A percentile compares a stretch with the other conserved stretches of the same genome.
These are phyloP conservation scores for Lachancea lanzarotensis DNA, from an alignment of 805 yeast genomes.

Conservation along the genomic window DNA sequence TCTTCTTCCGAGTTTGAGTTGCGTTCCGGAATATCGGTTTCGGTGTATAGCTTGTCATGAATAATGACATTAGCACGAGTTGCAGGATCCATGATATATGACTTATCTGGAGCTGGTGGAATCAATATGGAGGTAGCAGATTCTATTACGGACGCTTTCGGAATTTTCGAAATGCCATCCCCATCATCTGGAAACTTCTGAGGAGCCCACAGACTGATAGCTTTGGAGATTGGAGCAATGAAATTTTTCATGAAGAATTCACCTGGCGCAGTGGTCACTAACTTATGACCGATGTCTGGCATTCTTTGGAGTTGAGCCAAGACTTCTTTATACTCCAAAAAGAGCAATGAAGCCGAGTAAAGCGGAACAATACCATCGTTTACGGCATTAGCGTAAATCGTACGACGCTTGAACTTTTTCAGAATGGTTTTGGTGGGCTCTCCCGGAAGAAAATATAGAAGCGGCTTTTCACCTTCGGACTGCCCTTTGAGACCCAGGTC, in stretches of 20 bases:
- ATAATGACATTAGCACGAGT: constrained; percentile 52
- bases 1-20: constrained; percentile 10
- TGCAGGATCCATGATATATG: constrained; percentile 57
- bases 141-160: constrained; percentile 61
- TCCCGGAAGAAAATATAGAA: constrained; percentile 55
- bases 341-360: constrained; percentile 62
- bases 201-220: constrained; percentile 40
- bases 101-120: constrained; percentile 63
- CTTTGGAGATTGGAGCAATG: constrained; percentile 40
- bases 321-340: constrained; percentile 56
- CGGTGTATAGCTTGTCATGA: constrained; percentile 61
- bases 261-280: constrained; percentile 6
- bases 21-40: constrained; percentile 40
- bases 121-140: constrained; percentile 60
- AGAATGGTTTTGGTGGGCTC: constrained; percentile 60
- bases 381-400: constrained; percentile 66
- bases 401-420: constrained; percentile 52
- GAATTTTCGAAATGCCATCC: constrained; percentile 34
- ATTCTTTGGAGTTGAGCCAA: constrained; percentile 25
- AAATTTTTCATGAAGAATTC: constrained; percentile 26
- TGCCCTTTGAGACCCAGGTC: constrained; percentile 56
- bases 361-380: constrained; percentile 82
- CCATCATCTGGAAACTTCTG: constrained; percentile 18
- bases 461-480: constrained; percentile 42
- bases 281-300: constrained; percentile 21